phyloP scores from a whole-genome alignment of 495 filamentous ascomycete genomes.

The Penicillium antarcticum region DNA sequence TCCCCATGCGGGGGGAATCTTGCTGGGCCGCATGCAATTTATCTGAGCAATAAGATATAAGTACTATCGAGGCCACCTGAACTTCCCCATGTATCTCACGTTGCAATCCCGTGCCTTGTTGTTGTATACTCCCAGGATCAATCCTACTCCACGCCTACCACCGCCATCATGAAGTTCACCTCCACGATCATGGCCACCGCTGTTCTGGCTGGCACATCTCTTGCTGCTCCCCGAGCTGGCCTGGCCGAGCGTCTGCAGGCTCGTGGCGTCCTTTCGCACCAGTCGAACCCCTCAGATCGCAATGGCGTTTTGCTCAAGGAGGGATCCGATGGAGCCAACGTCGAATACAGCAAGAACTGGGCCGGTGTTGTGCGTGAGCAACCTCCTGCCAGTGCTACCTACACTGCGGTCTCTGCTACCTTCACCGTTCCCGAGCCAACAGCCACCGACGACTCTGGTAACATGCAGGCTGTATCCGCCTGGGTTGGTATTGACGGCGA shows the following conservation, averaged over 20 bases:
- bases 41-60: slow-evolving; percentile 10
- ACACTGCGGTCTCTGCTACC: slow-evolving; percentile 50
- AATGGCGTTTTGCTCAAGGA: slow-evolving; percentile 18
- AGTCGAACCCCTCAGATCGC: slow-evolving; percentile 19
- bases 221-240: slow-evolving; percentile 26
- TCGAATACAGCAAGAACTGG: slow-evolving; percentile 59
- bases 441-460: slow-evolving; percentile 26
- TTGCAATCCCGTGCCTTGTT: not conserved
- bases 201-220: slow-evolving; percentile 19
- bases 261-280: slow-evolving; percentile 23
- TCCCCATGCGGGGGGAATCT: slow-evolving; percentile 20
- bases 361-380: slow-evolving; percentile 52
- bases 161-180: slow-evolving; percentile 28
- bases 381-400: slow-evolving; percentile 40
- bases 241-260: slow-evolving; percentile 26
- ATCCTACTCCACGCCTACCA: too few species aligned
- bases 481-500: slow-evolving; percentile 65
- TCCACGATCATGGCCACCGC: slow-evolving; percentile 18
- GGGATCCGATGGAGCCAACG: slow-evolving; percentile 11
- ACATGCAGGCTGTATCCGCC: slow-evolving; percentile 50
- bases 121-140: not conserved
- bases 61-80: not conserved
- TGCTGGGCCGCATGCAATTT: slow-evolving; percentile 19
- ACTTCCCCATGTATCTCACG: not conserved
- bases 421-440: slow-evolving; percentile 54